Evolutionary conservation across 352 stramenopile species (phyloP).

Genomic region (Blastocystis sp.): DNA sequence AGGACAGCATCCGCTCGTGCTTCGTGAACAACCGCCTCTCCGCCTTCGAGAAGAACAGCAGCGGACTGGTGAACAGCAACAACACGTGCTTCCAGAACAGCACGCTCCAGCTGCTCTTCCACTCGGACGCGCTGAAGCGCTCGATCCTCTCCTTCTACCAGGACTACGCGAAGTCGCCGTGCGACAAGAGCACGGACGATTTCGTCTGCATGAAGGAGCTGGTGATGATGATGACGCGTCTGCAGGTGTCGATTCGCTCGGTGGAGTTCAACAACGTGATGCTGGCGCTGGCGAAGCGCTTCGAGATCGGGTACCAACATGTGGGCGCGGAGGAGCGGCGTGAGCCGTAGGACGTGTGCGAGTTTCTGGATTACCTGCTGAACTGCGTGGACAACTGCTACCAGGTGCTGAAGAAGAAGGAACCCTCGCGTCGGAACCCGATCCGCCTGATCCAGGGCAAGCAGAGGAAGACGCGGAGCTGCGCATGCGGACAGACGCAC

Average conservation of each 20-base stretch:
- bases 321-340: not conserved
- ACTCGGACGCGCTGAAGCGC: conserved; percentile 43
- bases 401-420: conserved; percentile 10
- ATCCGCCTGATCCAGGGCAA: not conserved
- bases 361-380: conserved; percentile 59
- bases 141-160: conserved; percentile 20
- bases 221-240: conserved; percentile 11
- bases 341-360: conserved; percentile 56
- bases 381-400: conserved; percentile 34
- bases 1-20: not conserved
- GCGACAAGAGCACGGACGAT: not conserved
- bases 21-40: conserved; percentile 34
- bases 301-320: conserved; percentile 52
- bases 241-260: conserved; percentile 21
- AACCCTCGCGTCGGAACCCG: not conserved
- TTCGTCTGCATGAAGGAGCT: conserved; percentile 28
- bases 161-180: not conserved
- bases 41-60: not conserved
- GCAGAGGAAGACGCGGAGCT: not conserved
- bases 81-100: conserved; percentile 72
- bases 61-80: conserved; percentile 33
- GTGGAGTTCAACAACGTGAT: conserved; percentile 57
- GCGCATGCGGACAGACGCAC: not conserved
- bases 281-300: conserved; percentile 37
- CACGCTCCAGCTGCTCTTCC: conserved; percentile 49